A percentile compares a stretch with the other conserved stretches of the same genome.
These are phyloP conservation scores for Pichia sp. DNA, from an alignment of 1,139 yeast genomes.

Conservation along the genomic window DNA sequence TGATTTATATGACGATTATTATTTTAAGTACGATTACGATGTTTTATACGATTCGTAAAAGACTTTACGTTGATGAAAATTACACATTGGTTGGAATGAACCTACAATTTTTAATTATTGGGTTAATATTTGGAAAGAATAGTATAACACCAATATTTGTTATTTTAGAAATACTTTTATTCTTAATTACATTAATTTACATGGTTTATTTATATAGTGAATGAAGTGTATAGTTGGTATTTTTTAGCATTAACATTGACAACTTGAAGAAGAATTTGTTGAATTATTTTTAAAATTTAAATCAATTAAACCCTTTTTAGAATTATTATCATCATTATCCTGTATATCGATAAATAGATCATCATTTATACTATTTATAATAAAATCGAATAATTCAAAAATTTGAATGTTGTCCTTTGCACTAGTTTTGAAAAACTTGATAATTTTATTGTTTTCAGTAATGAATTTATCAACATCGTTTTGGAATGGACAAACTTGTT, in stretches of 20 bases:
- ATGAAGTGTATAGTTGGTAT: not conserved
- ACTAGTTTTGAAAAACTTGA: slow-evolving; percentile 36
- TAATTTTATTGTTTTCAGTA: slow-evolving; percentile 13
- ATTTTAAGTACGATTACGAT: not conserved
- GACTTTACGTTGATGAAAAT: not conserved
- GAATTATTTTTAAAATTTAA: slow-evolving; percentile 13
- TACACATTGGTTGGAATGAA: not conserved
- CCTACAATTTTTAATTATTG: slow-evolving; percentile 4
- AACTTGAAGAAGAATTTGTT: slow-evolving; percentile 3
- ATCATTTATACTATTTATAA: slow-evolving; percentile 38
- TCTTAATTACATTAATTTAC: not conserved
- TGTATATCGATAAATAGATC: slow-evolving; percentile 21
- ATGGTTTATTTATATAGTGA: not conserved
- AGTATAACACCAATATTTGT: not conserved
- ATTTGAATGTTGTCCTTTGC: slow-evolving; percentile 45
- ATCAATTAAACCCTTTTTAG: slow-evolving; percentile 22
- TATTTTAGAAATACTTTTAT: not conserved
- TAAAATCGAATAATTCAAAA: slow-evolving; percentile 35
- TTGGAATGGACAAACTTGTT: slow-evolving; percentile 17
- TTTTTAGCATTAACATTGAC: slow-evolving; percentile 11
- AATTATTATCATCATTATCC: slow-evolving; percentile 12
- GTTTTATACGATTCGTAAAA: not conserved
- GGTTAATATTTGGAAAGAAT: slow-evolving; percentile 1
- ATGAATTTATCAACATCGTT: slow-evolving; percentile 18
- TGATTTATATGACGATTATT: not conserved